These are phyloP conservation scores for Aspergillus jensenii DNA, from an alignment of 2,329 filamentous ascomycete species.

Conservation along the genomic window DNA sequence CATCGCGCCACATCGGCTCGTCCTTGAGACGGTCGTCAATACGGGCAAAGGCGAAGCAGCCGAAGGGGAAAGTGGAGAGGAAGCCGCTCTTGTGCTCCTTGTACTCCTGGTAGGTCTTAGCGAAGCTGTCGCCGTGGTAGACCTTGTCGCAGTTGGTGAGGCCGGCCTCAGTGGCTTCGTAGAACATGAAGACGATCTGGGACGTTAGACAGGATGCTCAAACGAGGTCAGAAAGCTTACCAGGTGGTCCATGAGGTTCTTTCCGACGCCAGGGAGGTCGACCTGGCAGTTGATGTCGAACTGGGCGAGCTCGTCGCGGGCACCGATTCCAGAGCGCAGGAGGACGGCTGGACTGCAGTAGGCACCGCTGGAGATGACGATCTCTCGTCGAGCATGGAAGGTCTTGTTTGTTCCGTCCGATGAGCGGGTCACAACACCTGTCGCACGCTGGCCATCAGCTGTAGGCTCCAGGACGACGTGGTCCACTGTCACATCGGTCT, in stretches of 20 bases:
- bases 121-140: constrained; percentile 55
- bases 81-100: constrained; percentile 59
- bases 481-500: constrained; percentile 52
- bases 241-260: constrained; percentile 55
- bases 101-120: constrained; percentile 55
- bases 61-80: constrained; percentile 63
- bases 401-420: constrained; percentile 35
- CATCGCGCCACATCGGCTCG: constrained; percentile 55
- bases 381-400: constrained; percentile 47
- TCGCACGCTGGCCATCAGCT: constrained; percentile 42
- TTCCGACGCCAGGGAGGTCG: constrained; percentile 53
- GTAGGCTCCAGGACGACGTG: constrained; percentile 50
- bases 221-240: constrained; percentile 29
- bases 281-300: constrained; percentile 47
- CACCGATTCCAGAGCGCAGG: constrained; percentile 55
- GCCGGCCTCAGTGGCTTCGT: constrained; percentile 54
- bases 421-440: constrained; percentile 25
- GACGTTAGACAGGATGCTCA: background rate
- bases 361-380: constrained; percentile 51
- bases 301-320: constrained; percentile 42
- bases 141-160: constrained; percentile 59
- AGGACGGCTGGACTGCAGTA: constrained; percentile 55
- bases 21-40: constrained; percentile 59
- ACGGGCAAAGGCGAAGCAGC: constrained; percentile 62
- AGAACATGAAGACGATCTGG: constrained; percentile 60